Percentiles rank a stretch among this genome's conserved stretches.
Evolutionary conservation across 192 early-diverging fungal species (phyloP).

Genomic region (Coemansia umbellata): DNA sequence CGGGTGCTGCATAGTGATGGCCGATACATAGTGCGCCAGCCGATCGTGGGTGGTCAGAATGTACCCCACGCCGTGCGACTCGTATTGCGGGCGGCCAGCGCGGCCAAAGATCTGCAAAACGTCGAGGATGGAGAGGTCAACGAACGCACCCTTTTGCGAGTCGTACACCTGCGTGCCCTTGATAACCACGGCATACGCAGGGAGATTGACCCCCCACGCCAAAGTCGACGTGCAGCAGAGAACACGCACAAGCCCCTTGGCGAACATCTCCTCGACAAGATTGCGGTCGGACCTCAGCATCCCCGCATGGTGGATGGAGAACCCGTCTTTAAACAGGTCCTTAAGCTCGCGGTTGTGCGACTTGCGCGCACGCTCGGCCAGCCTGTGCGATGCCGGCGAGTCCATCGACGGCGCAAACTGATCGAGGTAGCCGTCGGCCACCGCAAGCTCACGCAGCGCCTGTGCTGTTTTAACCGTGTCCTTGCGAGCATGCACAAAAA

Average conservation of each 20-base stretch:
- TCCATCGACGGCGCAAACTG: conserved; percentile 16
- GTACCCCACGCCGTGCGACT: conserved; percentile 88
- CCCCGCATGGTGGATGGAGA: conserved; percentile 95
- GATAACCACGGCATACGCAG: conserved; percentile 97
- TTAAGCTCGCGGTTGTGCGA: conserved; percentile 81
- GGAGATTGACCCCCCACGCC: conserved; percentile 99
- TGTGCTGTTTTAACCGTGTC: conserved; percentile 95
- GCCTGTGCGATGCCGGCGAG: conserved; percentile 49
- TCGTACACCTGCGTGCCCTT: conserved; percentile 98
- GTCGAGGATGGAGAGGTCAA: conserved; percentile 94
- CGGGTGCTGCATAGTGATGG: conserved; percentile 94
- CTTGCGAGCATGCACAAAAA: conserved; percentile 98
- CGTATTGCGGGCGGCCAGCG: conserved; percentile 93
- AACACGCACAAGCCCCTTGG: conserved; percentile 72
- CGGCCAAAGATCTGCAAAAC: conserved; percentile 99
- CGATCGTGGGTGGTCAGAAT: conserved; percentile 95
- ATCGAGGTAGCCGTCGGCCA: conserved; percentile 54
- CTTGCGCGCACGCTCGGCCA: conserved; percentile 62
- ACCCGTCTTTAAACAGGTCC: conserved; percentile 78
- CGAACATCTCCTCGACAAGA: conserved; percentile 87
- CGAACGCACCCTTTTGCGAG: conserved; percentile 87
- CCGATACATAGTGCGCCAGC: conserved; percentile 86
- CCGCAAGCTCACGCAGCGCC: conserved; percentile 70
- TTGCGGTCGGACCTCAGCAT: conserved; percentile 88
- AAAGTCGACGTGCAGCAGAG: conserved; percentile 97